Percentiles rank a stretch among this genome's conserved stretches.
Evolutionary conservation across 2,329 filamentous ascomycete species (phyloP).

Genomic region (Dactylellina haptotyla): DNA sequence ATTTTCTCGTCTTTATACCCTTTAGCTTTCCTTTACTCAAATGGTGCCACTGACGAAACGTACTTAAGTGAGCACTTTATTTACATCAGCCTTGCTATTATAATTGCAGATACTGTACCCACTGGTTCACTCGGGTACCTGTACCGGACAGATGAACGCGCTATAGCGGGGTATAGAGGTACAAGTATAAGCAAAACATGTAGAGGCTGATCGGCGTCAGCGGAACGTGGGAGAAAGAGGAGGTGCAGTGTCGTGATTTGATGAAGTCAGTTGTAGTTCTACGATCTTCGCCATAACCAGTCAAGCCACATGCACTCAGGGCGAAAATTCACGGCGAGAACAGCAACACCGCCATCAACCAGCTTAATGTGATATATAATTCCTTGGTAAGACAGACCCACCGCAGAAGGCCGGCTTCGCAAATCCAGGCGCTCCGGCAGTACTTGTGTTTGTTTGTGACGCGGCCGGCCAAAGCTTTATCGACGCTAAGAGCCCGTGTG

Average conservation of each 20-base stretch:
- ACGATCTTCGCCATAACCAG: slow-evolving; percentile 1
- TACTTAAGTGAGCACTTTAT: background rate
- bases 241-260: background rate
- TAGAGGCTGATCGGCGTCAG: slow-evolving; percentile 4
- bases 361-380: background rate
- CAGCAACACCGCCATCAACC: background rate
- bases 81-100: background rate
- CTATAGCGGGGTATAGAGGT: too few species aligned
- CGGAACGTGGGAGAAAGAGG: background rate
- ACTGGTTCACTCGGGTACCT: background rate
- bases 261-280: slow-evolving; percentile 10
- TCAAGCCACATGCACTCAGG: background rate
- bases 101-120: background rate
- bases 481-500: background rate
- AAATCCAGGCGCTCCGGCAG: too few species aligned
- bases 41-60: background rate
- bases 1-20: too few species aligned
- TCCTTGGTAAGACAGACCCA: background rate
- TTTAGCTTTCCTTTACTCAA: too few species aligned
- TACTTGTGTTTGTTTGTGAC: too few species aligned
- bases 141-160: too few species aligned
- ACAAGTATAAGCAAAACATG: background rate
- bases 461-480: background rate
- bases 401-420: background rate
- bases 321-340: background rate